A percentile compares a stretch with the other conserved stretches of the same genome.
Evolutionary conservation across 495 filamentous ascomycete genomes (phyloP).

Genomic region (Xanthoparmelia taractica): DNA sequence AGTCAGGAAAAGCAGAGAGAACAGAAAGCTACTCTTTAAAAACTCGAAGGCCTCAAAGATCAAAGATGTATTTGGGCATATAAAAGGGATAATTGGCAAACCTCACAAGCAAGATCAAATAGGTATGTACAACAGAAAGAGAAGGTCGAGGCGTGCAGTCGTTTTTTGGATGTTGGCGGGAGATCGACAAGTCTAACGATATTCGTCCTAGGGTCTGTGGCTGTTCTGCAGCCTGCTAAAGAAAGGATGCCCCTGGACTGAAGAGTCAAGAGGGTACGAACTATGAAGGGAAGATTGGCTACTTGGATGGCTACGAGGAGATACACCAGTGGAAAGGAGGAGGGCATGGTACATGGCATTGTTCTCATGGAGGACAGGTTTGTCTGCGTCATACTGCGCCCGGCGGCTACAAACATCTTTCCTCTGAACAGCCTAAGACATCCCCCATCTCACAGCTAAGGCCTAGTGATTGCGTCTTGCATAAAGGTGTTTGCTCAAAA

Average conservation of each 20-base stretch:
- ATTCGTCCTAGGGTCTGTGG: background rate
- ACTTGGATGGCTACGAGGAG: too few species aligned
- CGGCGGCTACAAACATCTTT: background rate
- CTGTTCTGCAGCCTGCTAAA: background rate
- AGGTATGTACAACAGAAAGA: background rate
- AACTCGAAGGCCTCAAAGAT: too few species aligned
- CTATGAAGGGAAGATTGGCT: too few species aligned
- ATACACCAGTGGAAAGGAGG: too few species aligned
- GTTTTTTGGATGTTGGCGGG: background rate
- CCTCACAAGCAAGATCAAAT: background rate
- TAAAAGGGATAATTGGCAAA: background rate
- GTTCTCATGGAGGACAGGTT: background rate
- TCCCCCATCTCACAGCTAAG: background rate
- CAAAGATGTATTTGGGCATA: background rate
- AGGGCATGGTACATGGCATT: background rate
- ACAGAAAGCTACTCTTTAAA: background rate
- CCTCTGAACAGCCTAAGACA: background rate
- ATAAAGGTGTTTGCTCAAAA: background rate
- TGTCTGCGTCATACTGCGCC: background rate
- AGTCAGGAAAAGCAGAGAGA: background rate
- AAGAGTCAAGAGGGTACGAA: background rate
- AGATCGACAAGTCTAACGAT: conserved; percentile 1
- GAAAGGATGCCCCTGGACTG: background rate
- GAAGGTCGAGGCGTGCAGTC: background rate
- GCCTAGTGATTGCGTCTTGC: background rate